phyloP scores from a whole-genome alignment of 192 early-diverging fungal genomes.

The Linnemannia hyalina region DNA sequence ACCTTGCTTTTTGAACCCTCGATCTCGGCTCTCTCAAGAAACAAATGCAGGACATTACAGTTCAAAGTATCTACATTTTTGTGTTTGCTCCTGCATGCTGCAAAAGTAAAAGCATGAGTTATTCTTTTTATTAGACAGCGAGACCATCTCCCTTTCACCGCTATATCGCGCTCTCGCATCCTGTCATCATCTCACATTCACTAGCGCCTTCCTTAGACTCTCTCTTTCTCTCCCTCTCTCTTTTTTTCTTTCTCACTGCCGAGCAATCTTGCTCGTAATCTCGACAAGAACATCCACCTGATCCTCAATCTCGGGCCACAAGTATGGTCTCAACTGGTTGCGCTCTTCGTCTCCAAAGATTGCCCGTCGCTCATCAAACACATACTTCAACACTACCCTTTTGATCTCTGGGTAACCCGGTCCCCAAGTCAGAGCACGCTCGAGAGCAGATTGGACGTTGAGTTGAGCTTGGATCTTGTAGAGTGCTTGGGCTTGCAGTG shows the following conservation, averaged over 20 bases:
- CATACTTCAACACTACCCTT: slow-evolving; percentile 31
- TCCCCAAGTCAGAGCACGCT: slow-evolving; percentile 36
- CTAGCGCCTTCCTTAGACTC: too few relatives aligned
- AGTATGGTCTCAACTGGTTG: slow-evolving; percentile 34
- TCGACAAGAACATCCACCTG: slow-evolving; percentile 45
- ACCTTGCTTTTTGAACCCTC: too few relatives aligned
- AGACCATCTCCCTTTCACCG: too few relatives aligned
- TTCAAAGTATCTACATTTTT: too few relatives aligned
- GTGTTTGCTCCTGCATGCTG: too few relatives aligned
- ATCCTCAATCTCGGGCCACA: slow-evolving; percentile 37
- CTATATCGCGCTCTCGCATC: too few relatives aligned
- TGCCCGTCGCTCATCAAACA: slow-evolving; percentile 26
- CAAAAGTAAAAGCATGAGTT: too few relatives aligned
- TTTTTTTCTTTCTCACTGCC: too few relatives aligned
- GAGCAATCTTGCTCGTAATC: slow-evolving; percentile 46
- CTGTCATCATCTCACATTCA: too few relatives aligned
- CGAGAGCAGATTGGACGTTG: slow-evolving; percentile 33
- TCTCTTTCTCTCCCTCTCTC: not conserved
- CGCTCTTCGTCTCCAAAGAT: slow-evolving; percentile 40
- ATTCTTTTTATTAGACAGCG: too few relatives aligned
- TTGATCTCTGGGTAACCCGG: slow-evolving; percentile 34
- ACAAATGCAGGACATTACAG: too few relatives aligned
- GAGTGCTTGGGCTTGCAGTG: slow-evolving; percentile 18
- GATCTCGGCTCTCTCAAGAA: too few relatives aligned
- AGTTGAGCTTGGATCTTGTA: slow-evolving; percentile 19